These are phyloP conservation scores for Selenicereus undatus DNA, from an alignment of 148 eudicot species.

Conservation along the genomic window DNA sequence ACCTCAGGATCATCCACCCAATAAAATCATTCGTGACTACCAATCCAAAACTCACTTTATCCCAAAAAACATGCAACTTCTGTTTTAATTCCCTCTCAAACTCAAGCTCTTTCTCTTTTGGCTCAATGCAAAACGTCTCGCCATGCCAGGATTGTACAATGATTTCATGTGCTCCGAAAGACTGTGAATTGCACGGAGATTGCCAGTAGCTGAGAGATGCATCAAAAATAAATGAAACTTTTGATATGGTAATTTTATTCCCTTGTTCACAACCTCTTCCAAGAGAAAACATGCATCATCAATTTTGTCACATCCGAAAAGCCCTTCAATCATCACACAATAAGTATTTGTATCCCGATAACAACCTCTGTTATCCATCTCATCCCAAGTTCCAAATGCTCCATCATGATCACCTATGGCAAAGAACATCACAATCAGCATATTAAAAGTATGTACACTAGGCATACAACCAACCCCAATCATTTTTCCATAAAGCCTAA, in stretches of 20 bases:
- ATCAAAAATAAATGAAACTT: conserved; percentile 69
- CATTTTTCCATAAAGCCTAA: conserved; percentile 62
- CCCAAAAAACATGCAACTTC: background rate
- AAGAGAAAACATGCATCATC: conserved; percentile 62
- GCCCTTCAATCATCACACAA: conserved; percentile 90
- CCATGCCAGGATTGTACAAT: conserved; percentile 86
- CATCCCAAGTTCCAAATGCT: conserved; percentile 75
- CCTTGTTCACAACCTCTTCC: conserved; percentile 59
- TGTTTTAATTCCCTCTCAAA: conserved; percentile 50
- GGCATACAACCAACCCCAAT: conserved; percentile 59
- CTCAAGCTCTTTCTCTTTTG: conserved; percentile 72
- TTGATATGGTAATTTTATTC: conserved; percentile 66
- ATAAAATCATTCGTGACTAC: conserved; percentile 50
- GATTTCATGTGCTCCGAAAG: conserved; percentile 85
- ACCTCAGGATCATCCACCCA: conserved; percentile 72
- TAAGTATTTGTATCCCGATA: conserved; percentile 57
- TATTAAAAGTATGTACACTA: conserved; percentile 85
- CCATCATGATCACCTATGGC: conserved; percentile 60
- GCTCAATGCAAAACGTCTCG: conserved; percentile 62
- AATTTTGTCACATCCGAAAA: conserved; percentile 46
- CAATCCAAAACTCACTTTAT: background rate
- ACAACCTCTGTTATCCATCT: conserved; percentile 71
- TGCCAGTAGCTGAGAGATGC: conserved; percentile 66
- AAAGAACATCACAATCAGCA: conserved; percentile 76
- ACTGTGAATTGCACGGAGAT: conserved; percentile 66